These are phyloP conservation scores for Ascochyta lentis DNA, from an alignment of 2,329 filamentous ascomycete genomes.

Conservation along the genomic window DNA sequence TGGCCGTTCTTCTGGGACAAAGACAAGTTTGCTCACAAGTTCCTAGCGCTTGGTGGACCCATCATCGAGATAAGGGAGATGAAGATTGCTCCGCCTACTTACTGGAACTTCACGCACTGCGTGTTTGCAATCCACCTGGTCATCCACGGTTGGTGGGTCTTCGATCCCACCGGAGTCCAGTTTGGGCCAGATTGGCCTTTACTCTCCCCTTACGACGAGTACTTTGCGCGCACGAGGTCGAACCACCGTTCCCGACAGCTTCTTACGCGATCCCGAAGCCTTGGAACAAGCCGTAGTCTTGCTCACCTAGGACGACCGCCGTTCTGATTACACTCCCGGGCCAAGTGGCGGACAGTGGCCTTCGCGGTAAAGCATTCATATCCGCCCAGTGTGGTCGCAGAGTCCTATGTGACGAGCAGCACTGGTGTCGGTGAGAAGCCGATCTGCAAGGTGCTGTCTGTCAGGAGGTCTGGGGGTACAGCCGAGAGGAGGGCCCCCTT, in stretches of 20 bases:
- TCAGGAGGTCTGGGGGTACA: constrained; percentile 3
- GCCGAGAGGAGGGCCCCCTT: constrained; percentile 17
- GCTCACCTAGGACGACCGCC: neutral
- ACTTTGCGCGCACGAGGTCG: neutral
- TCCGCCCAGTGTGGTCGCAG: neutral
- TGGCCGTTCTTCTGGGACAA: neutral
- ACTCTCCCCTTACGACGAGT: neutral
- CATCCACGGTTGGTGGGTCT: constrained; percentile 5
- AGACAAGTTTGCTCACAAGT: neutral
- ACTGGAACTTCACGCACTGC: constrained; percentile 9
- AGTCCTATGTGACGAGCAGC: neutral
- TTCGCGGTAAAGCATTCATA: neutral
- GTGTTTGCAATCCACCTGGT: constrained; percentile 1
- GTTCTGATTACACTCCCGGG: neutral
- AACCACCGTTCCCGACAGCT: neutral
- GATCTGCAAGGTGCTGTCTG: neutral
- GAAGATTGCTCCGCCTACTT: neutral
- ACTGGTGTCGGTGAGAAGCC: neutral
- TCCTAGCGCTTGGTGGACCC: neutral
- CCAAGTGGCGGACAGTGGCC: neutral
- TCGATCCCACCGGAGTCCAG: constrained; percentile 28
- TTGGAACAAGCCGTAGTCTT: neutral
- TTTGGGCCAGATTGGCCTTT: constrained; percentile 25
- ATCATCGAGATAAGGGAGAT: neutral
- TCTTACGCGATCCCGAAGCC: neutral